Conservation (phyloP, 495 filamentous ascomycete genomes). For the Trichoderma reesei region DNA sequence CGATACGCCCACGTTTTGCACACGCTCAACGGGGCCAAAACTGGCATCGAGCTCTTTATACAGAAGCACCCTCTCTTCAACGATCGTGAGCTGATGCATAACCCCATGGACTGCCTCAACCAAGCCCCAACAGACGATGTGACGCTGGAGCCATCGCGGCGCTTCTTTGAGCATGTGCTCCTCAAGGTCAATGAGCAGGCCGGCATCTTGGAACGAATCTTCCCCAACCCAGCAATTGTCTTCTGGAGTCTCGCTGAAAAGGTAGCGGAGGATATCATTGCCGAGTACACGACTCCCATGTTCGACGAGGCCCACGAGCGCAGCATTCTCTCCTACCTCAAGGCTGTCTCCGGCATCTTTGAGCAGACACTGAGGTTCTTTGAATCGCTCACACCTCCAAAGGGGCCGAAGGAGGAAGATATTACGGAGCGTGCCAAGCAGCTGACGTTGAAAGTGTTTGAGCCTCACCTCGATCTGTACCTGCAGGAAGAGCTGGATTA, state of each 20-base stretch:
- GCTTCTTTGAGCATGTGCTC: slow-evolving; percentile 68
- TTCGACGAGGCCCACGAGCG: slow-evolving; percentile 82
- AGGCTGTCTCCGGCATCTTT: slow-evolving; percentile 77
- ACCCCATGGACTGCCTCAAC: slow-evolving; percentile 75
- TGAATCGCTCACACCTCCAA: slow-evolving; percentile 50
- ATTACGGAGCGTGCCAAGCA: slow-evolving; percentile 41
- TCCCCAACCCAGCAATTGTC: slow-evolving; percentile 66
- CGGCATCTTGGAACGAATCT: slow-evolving; percentile 72
- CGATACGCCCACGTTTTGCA: slow-evolving; percentile 80
- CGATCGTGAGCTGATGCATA: slow-evolving; percentile 61
- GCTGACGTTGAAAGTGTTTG: slow-evolving; percentile 63
- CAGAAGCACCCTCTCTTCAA: slow-evolving; percentile 75
- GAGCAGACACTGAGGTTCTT: slow-evolving; percentile 72
- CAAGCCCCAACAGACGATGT: slow-evolving; percentile 49
- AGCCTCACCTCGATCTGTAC: slow-evolving; percentile 88
- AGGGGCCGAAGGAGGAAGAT: slow-evolving; percentile 19
- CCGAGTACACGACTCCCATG: slow-evolving; percentile 74
- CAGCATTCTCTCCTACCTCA: slow-evolving; percentile 70
- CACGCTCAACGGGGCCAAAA: slow-evolving; percentile 69
- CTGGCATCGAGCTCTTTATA: slow-evolving; percentile 75
- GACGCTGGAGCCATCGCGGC: slow-evolving; percentile 64
- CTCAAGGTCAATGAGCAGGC: slow-evolving; percentile 74
- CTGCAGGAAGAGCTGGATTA: slow-evolving; percentile 83
- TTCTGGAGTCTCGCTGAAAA: slow-evolving; percentile 71
- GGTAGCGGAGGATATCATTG: slow-evolving; percentile 73